Percentiles rank a stretch among this genome's conserved stretches.
Evolutionary conservation across 192 early-diverging fungal species (phyloP).

Genomic region (Podochytrium sp.): DNA sequence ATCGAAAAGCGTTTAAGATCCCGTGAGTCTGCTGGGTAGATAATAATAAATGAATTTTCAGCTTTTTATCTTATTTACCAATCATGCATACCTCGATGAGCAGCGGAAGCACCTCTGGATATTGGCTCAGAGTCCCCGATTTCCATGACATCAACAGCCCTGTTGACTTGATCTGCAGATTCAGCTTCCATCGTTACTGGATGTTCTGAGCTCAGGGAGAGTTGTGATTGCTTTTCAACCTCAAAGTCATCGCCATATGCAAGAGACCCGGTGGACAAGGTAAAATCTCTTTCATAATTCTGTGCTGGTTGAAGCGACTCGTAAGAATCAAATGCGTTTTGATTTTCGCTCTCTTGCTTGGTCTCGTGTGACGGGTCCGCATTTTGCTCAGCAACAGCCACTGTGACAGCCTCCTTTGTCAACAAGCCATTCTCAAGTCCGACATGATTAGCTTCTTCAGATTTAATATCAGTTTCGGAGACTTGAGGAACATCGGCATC

Average conservation of each 20-base stretch:
- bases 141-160: not conserved
- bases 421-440: no score
- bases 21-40: no score
- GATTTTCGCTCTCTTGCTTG: no score
- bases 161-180: not conserved
- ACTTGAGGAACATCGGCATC: no score
- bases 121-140: no score
- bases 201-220: not conserved
- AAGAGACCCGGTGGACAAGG: not conserved
- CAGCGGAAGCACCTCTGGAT: no score
- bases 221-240: no score
- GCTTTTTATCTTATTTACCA: not conserved
- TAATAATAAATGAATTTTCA: not conserved
- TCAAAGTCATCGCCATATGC: constrained; percentile 23
- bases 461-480: not conserved
- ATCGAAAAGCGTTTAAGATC: not conserved
- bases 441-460: no score
- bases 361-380: no score
- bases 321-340: not conserved
- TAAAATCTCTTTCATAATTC: not conserved
- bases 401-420: no score
- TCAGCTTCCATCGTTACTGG: not conserved
- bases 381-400: no score
- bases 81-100: not conserved
- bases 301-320: not conserved